Conservation (phyloP, 441 rosid genomes). For the Macaranga tanarius region DNA sequence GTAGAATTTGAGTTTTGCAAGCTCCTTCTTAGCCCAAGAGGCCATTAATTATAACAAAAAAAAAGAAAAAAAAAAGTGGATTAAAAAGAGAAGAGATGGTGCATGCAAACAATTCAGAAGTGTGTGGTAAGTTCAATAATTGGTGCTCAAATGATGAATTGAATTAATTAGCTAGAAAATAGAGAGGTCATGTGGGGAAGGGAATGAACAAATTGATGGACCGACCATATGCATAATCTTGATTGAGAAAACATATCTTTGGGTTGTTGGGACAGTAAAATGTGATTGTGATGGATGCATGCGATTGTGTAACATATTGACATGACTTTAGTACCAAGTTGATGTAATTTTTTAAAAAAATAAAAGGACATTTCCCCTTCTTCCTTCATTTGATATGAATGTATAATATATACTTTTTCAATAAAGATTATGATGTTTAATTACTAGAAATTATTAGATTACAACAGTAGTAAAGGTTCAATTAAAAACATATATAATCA, state of each 20-base stretch:
- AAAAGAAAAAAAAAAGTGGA: background rate
- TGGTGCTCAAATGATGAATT: background rate
- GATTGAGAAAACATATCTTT: constrained; percentile 10
- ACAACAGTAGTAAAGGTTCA: no score
- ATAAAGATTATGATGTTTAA: no score
- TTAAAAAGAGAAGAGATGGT: no score
- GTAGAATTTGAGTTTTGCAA: constrained; percentile 14
- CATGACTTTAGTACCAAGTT: background rate
- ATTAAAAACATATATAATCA: no score
- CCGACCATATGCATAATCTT: background rate
- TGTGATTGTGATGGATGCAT: constrained; percentile 15
- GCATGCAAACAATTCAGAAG: no score
- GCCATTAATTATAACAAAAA: background rate
- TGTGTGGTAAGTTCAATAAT: background rate
- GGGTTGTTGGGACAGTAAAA: constrained; percentile 16
- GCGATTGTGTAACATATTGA: constrained; percentile 9
- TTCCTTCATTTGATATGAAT: no score
- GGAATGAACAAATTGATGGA: no score
- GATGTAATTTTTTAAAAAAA: background rate
- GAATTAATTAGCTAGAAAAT: background rate
- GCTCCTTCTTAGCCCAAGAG: constrained; percentile 17
- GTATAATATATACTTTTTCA: no score
- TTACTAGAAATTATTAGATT: no score
- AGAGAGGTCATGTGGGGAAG: background rate
- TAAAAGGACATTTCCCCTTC: no score